phyloP scores from a whole-genome alignment of 352 stramenopile genomes.

The Discostella stelligera region DNA sequence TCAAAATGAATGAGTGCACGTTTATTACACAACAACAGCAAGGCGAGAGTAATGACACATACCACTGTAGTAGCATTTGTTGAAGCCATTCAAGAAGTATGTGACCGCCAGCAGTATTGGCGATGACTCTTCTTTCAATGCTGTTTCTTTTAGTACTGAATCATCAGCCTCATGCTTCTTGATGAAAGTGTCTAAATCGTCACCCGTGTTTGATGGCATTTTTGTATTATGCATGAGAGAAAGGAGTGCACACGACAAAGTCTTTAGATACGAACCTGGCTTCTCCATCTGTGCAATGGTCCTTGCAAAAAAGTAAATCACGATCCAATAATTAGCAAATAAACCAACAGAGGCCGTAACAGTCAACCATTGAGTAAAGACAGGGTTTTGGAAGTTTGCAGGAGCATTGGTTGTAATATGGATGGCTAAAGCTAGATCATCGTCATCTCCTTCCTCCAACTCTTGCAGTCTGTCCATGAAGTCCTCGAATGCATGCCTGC shows the following conservation, averaged over 20 bases:
- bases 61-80: not conserved
- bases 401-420: slow-evolving; percentile 3
- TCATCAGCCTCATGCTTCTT: not conserved
- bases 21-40: too few relatives aligned
- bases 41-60: too few relatives aligned
- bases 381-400: slow-evolving; percentile 18
- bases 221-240: slow-evolving; percentile 30
- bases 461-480: slow-evolving; percentile 11
- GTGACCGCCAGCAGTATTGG: slow-evolving; percentile 12
- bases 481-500: slow-evolving; percentile 5
- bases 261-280: slow-evolving; percentile 6
- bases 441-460: not conserved
- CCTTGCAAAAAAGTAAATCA: slow-evolving; percentile 23
- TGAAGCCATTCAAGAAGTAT: slow-evolving; percentile 21
- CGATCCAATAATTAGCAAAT: slow-evolving; percentile 14
- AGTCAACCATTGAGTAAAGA: slow-evolving; percentile 24
- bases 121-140: slow-evolving; percentile 6
- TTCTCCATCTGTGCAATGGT: slow-evolving; percentile 12
- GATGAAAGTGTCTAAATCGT: slow-evolving; percentile 2
- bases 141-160: not conserved
- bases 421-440: not conserved
- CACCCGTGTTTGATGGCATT: not conserved
- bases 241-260: slow-evolving; percentile 8
- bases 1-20: too few relatives aligned
- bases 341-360: not conserved